Evolutionary conservation across 2,329 filamentous ascomycete genomes (phyloP).

Genomic region (Nigrospora osmanthi): DNA sequence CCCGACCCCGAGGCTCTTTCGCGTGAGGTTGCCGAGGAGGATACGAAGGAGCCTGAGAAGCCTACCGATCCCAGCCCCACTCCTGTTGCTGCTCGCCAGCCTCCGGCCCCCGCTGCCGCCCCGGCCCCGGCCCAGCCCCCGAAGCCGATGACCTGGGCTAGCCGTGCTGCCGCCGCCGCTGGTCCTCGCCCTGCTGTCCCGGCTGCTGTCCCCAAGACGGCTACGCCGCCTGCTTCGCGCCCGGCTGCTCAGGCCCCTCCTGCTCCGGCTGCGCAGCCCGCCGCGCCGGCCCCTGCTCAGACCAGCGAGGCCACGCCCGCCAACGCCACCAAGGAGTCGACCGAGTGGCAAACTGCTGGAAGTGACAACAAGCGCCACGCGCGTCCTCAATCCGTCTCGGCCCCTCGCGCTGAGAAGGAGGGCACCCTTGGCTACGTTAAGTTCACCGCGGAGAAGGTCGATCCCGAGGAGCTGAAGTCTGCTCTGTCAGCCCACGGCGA

Average conservation of each 20-base stretch:
- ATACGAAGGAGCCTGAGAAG: conserved; percentile 52
- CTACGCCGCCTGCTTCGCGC: conserved; percentile 26
- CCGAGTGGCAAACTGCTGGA: conserved; percentile 85
- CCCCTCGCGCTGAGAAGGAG: conserved; percentile 59
- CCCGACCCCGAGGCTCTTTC: conserved; percentile 42
- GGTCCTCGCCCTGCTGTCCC: conserved; percentile 43
- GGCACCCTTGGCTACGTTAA: conserved; percentile 85
- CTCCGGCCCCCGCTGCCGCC: conserved; percentile 31
- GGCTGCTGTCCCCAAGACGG: conserved; percentile 40
- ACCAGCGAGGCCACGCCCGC: conserved; percentile 23
- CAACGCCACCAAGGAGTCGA: conserved; percentile 44
- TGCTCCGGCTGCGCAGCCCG: conserved; percentile 24
- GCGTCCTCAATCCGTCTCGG: conserved; percentile 59
- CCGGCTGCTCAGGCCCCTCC: conserved; percentile 40
- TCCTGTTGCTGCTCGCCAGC: conserved; percentile 39
- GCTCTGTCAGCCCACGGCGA: conserved; percentile 66
- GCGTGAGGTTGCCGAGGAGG: conserved; percentile 47
- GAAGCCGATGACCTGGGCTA: conserved; percentile 71
- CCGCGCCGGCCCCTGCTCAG: conserved; percentile 27
- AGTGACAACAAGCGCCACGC: conserved; percentile 79
- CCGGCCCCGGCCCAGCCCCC: conserved; percentile 41
- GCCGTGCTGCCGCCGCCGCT: conserved; percentile 52
- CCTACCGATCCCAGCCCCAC: conserved; percentile 56
- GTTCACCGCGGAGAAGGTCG: conserved; percentile 86
- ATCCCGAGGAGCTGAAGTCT: conserved; percentile 62